Evolutionary conservation across 1,284 basidiomycete genomes (phyloP), one percentile per base, ranked within the genome.

Genomic region (Trichosporon sp.): DNA sequence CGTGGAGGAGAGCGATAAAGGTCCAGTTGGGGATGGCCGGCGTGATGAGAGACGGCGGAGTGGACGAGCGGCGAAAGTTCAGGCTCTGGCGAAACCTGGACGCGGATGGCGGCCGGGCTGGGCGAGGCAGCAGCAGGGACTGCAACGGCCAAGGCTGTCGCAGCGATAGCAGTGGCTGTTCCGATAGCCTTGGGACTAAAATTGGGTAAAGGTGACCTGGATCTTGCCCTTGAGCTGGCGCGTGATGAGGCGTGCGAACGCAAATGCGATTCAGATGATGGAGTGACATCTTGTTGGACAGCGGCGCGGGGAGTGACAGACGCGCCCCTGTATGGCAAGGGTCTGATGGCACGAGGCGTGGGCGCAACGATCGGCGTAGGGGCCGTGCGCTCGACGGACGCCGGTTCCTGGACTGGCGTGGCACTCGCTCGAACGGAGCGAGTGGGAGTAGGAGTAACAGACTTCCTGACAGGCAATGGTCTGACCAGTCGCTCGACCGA

Each of bases 301-400:
- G 7, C 16, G 31, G 31, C 14, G 4, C 59, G 59, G 12, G 59
- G 59, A 14, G 59, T 63, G 59, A 63, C 59, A 35, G 59, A 63
- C 16, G 35, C 16, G 31, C 31, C 59, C 32, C 59, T 63, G 16
- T 32, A 6, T 63, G 59, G 59, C 31, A 63, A 35, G 12, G 59
- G 59, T 37, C 16, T 14, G 59, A 63, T 63, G 59, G 32, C 59
- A 19, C 59, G 59, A 37, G 59, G 59, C 31, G 59, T 35, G 32
- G 59, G 32, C 32, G 59, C 32, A 37, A 35, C 16, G 31, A 63
- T 32, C 31, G 59, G 31, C 31, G 59, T 35, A 5, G 31, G 35
- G 59, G 8, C 59, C 16, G 59, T 63, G 59, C 59, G 59, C 31
- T 35, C 31, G 16, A 11, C 59, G 3, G 59, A n/a, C 16, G 7